These are phyloP conservation scores for Cyberlindnera petersonii DNA, from an alignment of 805 yeast species.

Conservation along the genomic window DNA sequence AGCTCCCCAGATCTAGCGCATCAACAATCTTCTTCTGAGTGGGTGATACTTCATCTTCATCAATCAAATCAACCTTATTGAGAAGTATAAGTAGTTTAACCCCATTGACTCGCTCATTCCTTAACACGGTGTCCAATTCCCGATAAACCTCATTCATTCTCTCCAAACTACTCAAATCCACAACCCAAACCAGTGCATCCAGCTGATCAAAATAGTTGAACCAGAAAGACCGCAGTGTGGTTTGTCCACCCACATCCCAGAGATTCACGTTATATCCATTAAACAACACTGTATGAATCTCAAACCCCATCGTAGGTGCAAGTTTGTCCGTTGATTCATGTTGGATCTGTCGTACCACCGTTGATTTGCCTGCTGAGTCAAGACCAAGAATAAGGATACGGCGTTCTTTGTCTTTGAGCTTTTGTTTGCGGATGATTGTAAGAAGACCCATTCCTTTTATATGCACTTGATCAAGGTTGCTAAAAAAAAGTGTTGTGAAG, in stretches of 20 bases:
- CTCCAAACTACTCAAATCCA: slow-evolving; percentile 60
- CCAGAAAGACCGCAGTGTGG: slow-evolving; percentile 84
- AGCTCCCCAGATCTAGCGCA: slow-evolving; percentile 11
- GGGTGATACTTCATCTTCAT: slow-evolving; percentile 24
- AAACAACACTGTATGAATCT: slow-evolving; percentile 55
- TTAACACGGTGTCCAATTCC: slow-evolving; percentile 60
- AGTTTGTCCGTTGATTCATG: slow-evolving; percentile 48
- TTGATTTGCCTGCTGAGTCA: slow-evolving; percentile 90
- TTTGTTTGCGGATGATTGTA: slow-evolving; percentile 76
- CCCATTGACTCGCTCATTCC: slow-evolving; percentile 59
- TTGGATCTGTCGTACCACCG: slow-evolving; percentile 62
- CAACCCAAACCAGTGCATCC: slow-evolving; percentile 80
- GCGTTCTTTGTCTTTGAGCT: slow-evolving; percentile 72
- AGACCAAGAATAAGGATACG: slow-evolving; percentile 77
- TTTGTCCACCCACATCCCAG: slow-evolving; percentile 95
- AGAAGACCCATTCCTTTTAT: slow-evolving; percentile 66
- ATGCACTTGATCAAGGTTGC: neutral
- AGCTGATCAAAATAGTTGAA: slow-evolving; percentile 73
- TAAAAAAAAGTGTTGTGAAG: neutral
- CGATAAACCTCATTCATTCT: slow-evolving; percentile 59
- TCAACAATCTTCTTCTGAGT: slow-evolving; percentile 8
- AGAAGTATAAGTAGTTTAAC: slow-evolving; percentile 62
- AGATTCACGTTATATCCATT: slow-evolving; percentile 42
- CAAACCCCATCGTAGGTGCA: slow-evolving; percentile 89
- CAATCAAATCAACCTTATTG: slow-evolving; percentile 68